Conservation (phyloP, 306 rosid species). For the Quercus variabilis region DNA sequence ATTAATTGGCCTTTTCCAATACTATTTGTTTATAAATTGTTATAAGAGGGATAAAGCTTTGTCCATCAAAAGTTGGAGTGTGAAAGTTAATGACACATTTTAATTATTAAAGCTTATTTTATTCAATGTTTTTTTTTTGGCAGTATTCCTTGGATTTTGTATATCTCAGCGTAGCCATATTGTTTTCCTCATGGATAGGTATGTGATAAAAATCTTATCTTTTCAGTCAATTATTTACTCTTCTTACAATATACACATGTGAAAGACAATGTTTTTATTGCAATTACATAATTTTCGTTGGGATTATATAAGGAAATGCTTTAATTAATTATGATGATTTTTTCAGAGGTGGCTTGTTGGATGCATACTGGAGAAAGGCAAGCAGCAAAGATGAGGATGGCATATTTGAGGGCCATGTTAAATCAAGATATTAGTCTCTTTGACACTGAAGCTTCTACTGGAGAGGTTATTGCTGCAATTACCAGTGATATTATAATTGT, state of each 20-base stretch:
- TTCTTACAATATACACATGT: no score
- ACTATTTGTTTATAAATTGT: no score
- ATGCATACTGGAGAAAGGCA: slow-evolving; percentile 96
- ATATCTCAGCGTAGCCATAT: slow-evolving; percentile 74
- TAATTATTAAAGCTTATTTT: not conserved
- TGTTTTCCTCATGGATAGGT: slow-evolving; percentile 98
- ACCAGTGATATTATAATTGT: slow-evolving; percentile 83
- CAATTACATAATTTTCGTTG: not conserved
- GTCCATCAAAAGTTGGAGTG: no score
- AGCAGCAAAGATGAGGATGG: slow-evolving; percentile 97
- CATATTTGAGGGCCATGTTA: slow-evolving; percentile 80
- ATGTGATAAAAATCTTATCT: slow-evolving; percentile 5
- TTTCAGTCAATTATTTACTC: not conserved
- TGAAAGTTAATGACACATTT: no score
- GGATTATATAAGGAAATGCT: not conserved
- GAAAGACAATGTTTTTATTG: not conserved
- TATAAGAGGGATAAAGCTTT: no score
- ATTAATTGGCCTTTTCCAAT: not conserved
- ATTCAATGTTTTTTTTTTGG: slow-evolving; percentile 8
- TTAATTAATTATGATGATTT: not conserved
- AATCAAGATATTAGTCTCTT: slow-evolving; percentile 88
- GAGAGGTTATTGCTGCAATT: slow-evolving; percentile 86
- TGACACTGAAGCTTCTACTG: slow-evolving; percentile 90
- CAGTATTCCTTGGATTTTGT: slow-evolving; percentile 95
- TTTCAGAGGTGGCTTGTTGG: slow-evolving; percentile 98